Conservation (phyloP, 1,139 yeast species). For the Pichia sp. region DNA sequence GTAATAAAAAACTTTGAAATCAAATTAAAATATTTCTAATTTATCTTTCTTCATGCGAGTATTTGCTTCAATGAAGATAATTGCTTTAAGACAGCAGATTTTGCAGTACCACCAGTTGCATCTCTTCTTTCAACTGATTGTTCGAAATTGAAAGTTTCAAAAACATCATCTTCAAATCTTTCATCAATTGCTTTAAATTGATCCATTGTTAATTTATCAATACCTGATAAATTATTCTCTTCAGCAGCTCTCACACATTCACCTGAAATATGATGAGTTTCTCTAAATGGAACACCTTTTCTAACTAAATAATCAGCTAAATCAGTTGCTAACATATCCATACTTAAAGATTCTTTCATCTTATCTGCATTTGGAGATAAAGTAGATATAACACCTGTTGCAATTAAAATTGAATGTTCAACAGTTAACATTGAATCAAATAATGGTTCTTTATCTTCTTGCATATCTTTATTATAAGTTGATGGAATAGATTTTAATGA, state of each 20-base stretch:
- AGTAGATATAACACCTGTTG: constrained; percentile 94
- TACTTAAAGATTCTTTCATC: constrained; percentile 84
- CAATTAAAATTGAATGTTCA: constrained; percentile 86
- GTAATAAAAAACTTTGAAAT: too few species aligned
- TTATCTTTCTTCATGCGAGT: neutral
- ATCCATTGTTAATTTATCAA: constrained; percentile 68
- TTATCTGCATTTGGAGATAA: constrained; percentile 60
- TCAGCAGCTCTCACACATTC: constrained; percentile 93
- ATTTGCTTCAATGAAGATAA: constrained; percentile 36
- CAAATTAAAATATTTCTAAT: too few species aligned
- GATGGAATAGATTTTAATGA: constrained; percentile 93
- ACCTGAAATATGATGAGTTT: constrained; percentile 97
- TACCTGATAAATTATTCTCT: constrained; percentile 64
- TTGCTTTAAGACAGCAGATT: constrained; percentile 77
- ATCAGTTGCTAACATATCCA: constrained; percentile 99
- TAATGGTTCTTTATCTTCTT: constrained; percentile 96
- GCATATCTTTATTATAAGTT: constrained; percentile 96
- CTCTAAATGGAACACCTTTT: constrained; percentile 98
- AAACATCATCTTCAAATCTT: constrained; percentile 77
- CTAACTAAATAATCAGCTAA: constrained; percentile 95
- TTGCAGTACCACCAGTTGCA: constrained; percentile 97
- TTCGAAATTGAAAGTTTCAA: constrained; percentile 81
- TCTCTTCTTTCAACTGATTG: constrained; percentile 92
- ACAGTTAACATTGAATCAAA: constrained; percentile 88
- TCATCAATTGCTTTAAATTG: constrained; percentile 75